Evolutionary conservation across 1,139 yeast species (phyloP), one percentile per base, ranked within the genome.

Genomic region (Scheffersomyces insectosa): DNA sequence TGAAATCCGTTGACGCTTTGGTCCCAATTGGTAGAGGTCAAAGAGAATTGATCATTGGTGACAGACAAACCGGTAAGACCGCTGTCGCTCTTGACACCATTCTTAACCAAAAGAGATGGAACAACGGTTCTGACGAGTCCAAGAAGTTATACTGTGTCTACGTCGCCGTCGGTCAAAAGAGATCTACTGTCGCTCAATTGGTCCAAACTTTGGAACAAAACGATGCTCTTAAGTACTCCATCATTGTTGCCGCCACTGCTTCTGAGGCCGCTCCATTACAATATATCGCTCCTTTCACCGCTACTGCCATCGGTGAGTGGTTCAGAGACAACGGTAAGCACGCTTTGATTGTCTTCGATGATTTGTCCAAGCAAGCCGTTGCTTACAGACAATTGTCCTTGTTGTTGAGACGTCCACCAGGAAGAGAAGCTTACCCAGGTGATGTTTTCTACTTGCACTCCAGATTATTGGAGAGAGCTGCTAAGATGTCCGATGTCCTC

Each of bases 211-310:
- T 95, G 72, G 99, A 93, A 83, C 93, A 91, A 77, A 80, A 89
- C 72, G 99, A 91, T 72, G 98, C 99, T 63, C 80, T 95, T 78
- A 90, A 93, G 81, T 93, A 93, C 85, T 78, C 98, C 65, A 88
- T 93, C 77, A 83, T 93, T 75, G 98, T 93, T 72, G 97, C 99
- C 56, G 99, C 99, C 66, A 95, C 99, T 67, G 99, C 99, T 62
- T 95, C 99, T 55, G 99, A 93, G 82, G 99, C 99, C 63, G 99
- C 99, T 75, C 99, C 99, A 75, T 84, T 95, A 77, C 99, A 93
- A 83, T 93, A 90, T 82, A 80, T 93, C 73, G 99, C 99, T 81
- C 99, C 99, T 72, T 93, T 95, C 96, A 90, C 99, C 63, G 99
- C 93, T 63, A 86, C 96, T 75, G 97, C 99, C 69, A 91, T 95